phyloP scores from a whole-genome alignment of 2,329 filamentous ascomycete genomes.

The Ophiostoma perfectum region DNA sequence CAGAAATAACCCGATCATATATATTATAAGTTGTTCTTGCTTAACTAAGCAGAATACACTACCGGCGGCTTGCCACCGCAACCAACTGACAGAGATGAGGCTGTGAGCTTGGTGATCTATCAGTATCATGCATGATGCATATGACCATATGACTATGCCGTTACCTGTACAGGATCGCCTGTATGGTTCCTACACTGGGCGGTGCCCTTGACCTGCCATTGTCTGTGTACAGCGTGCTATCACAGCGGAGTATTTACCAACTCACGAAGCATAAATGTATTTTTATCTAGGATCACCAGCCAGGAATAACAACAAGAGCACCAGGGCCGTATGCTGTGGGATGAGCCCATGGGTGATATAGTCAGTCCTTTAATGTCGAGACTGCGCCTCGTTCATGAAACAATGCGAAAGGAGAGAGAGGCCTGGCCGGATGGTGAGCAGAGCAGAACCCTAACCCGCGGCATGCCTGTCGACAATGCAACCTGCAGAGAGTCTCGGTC shows the following conservation, averaged over 20 bases:
- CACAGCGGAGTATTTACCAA: too few relatives aligned
- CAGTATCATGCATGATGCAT: not conserved
- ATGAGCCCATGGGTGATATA: not conserved
- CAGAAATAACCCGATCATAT: too few relatives aligned
- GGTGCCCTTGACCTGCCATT: not conserved
- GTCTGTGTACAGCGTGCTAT: not conserved
- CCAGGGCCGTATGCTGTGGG: not conserved
- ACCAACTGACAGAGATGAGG: too few relatives aligned
- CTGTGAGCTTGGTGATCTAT: too few relatives aligned
- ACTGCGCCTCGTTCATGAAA: conserved; percentile 1
- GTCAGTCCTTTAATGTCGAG: not conserved
- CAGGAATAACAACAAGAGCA: not conserved
- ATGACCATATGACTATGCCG: not conserved
- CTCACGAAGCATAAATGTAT: not conserved
- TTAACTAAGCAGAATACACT: too few relatives aligned
- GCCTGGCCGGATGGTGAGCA: not conserved
- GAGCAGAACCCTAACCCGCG: conserved; percentile 4
- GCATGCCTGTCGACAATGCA: not conserved
- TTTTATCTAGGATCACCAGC: not conserved
- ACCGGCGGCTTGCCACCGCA: too few relatives aligned
- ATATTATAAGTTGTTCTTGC: too few relatives aligned
- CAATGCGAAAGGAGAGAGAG: not conserved
- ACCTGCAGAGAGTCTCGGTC: too few relatives aligned
- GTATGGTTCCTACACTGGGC: not conserved
- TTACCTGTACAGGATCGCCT: not conserved